Base-by-base conservation (phyloP, 73 alveolate species). In the Paramecium biaurelia region DNA sequence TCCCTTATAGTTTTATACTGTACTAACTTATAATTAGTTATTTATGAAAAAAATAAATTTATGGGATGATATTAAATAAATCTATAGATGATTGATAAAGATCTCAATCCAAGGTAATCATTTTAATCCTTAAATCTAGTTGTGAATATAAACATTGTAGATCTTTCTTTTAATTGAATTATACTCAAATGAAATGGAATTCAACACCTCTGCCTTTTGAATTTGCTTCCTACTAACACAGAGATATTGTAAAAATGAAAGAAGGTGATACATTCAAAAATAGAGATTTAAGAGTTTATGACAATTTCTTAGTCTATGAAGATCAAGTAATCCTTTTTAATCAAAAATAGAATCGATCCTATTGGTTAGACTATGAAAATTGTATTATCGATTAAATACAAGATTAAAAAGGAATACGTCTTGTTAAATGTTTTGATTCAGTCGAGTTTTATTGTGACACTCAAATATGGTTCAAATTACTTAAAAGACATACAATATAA, bases 1-100 rank as follows among this genome's bases (percentile, higher is more conserved):
- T 53, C 68, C 28, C 84, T 20, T 2, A 63, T 63, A 63, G 26
- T 63, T 63, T 63, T 63, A 63, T 63, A 63, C 45, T 3, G 84
- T 38, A 63, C 45, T 63, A 63, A 63, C 84, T 63, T 63, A 63
- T 30, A 63, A 63, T 63, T 23, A 18, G 84, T 63, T 30, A 63
- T 30, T 63, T 32, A 53, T n/a, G 68, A 53, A 53, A 53, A 53
- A 53, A 53, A 26, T 63, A 30, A 63, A 63, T 63, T 63, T 63
- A 63, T 63, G 84, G 84, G 84, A 63, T 63, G 84, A 63, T 63
- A 63, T 26, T 63, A 63, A 63, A 30, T 30, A 63, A 53, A 53
- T 53, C 68, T 53, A n/a, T 24, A 11, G 41, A 63, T 63, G 84
- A 26, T 30, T 30, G 49, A 63, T 32, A 63, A 63, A 32, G 84